Evolutionary conservation across 2,329 filamentous ascomycete genomes (phyloP).

Genomic region (Coleophoma cylindrospora): DNA sequence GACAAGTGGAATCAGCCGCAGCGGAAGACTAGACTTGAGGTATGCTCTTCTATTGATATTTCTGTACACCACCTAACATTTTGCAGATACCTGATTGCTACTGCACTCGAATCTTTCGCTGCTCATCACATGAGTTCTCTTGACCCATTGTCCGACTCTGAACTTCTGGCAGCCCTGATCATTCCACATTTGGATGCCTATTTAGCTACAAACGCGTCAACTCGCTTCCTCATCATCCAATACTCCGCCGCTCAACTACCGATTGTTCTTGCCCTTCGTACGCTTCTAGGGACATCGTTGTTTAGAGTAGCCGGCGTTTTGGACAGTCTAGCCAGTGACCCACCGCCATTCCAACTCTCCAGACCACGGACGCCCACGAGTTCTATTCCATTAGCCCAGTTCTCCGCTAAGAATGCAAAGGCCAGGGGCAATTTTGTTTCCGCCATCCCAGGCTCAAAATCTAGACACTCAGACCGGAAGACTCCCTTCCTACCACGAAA

Average conservation of each 20-base stretch:
- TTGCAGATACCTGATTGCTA: constrained; percentile 52
- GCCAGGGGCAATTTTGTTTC: too few relatives aligned
- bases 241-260: constrained; percentile 51
- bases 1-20: constrained; percentile 42
- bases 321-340: constrained; percentile 19
- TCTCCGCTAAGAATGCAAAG: background rate
- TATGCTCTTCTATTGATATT: constrained; percentile 26
- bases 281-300: constrained; percentile 48
- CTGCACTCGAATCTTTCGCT: constrained; percentile 50
- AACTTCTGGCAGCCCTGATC: constrained; percentile 51
- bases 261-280: constrained; percentile 52
- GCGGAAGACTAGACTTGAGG: constrained; percentile 54
- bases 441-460: background rate
- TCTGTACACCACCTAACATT: background rate
- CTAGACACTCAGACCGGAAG: background rate
- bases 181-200: constrained; percentile 58
- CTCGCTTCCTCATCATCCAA: constrained; percentile 53
- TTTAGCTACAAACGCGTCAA: constrained; percentile 44
- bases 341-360: constrained; percentile 10
- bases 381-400: constrained; percentile 11
- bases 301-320: constrained; percentile 56
- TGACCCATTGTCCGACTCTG: constrained; percentile 47
- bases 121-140: constrained; percentile 44
- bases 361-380: constrained; percentile 7
- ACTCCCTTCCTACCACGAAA: too few relatives aligned